Evolutionary conservation across 2,329 filamentous ascomycete genomes (phyloP), one percentile per base, ranked within the genome.

Genomic region (Colletotrichum karsti): DNA sequence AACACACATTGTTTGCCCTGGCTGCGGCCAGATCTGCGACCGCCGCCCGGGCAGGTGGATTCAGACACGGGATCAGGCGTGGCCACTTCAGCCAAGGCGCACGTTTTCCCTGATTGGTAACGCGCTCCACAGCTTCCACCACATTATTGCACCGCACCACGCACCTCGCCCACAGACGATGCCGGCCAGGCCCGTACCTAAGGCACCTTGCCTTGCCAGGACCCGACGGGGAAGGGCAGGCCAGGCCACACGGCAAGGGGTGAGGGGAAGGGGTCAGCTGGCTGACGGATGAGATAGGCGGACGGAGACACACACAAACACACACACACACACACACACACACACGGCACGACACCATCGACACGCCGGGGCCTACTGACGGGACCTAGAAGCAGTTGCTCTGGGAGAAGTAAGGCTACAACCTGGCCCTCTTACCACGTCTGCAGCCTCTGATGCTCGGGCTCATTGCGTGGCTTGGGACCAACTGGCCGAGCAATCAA

Each of bases 1-100:
- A 37, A 22, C n/a, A 63, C 58, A 46, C 53, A 59, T 33, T 35
- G 48, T 20, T 58, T 30, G 58, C 46, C 55, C 24, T 59, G 65
- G 18, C 60, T 70, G 69, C 65, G 69, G 69, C 69, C 69, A 69
- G 50, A 57, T 69, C 69, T 70, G 69, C 69, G 60, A 65, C 69
- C 69, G 33, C 64, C 50, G 60, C 65, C 68, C 68, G 65, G 68
- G 57, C 54, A 63, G 64, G 68, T 63, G 67, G 68, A 59, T 63
- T 69, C 54, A 51, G 33, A 56, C 41, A 70, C 64, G 65, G 68
- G 54, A 60, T 57, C 51, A 69, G 67, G 50, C 58, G 58, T 39
- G 63, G 35, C 46, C 63, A 58, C 33, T 53, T 41, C 42, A 65
- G 64, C 67, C 67, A 69, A 68, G 64, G 59, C 68, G 58, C 64